phyloP scores from a whole-genome alignment of 176 grass and related monocot genomes.

The Tuctoria greenei region DNA sequence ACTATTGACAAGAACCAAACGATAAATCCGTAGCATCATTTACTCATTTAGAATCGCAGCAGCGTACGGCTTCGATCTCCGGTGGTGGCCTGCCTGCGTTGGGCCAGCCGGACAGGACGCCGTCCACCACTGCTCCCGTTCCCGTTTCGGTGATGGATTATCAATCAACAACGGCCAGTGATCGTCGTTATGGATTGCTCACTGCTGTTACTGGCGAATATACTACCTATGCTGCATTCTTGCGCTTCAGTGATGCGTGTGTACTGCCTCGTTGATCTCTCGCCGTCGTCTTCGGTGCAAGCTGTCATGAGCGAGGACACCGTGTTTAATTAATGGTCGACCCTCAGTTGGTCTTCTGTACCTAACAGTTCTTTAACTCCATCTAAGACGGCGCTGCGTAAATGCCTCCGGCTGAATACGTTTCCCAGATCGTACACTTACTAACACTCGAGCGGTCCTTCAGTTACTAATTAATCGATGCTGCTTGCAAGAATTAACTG shows the following conservation, averaged over 20 bases:
- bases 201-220: neutral
- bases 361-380: neutral
- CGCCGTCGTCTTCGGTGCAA: neutral
- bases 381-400: neutral
- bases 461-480: neutral
- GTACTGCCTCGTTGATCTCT: neutral
- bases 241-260: constrained; percentile 9
- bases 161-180: neutral
- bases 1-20: neutral
- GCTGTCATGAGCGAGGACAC: constrained; percentile 10
- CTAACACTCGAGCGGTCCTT: neutral
- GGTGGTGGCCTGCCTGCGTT: neutral
- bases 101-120: neutral
- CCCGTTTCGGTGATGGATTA: constrained; percentile 17
- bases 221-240: neutral
- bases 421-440: neutral
- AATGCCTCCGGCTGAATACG: neutral
- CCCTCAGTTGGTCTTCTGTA: neutral
- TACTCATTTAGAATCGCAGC: neutral
- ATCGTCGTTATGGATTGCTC: neutral
- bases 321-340: constrained; percentile 8
- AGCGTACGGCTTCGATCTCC: neutral
- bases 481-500: neutral
- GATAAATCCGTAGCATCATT: neutral
- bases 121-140: neutral